Base-by-base conservation (phyloP, 2,329 filamentous ascomycete genomes). In the Aureobasidium sp. region DNA sequence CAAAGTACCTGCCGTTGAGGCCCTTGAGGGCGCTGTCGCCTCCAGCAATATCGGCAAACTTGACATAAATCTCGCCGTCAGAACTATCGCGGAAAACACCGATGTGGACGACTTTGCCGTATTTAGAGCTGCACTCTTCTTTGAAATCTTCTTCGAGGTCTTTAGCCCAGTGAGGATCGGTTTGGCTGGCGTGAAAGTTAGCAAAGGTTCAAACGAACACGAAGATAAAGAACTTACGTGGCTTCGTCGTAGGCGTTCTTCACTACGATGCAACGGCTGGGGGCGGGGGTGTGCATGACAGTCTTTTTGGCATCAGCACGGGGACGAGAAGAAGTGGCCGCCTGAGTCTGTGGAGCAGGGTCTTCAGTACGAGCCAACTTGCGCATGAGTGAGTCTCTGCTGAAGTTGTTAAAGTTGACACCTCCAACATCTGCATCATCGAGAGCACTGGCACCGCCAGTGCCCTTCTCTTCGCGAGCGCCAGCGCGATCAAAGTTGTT, bases 341-440 rank as follows among this genome's bases (percentile, higher is more conserved):
- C 63, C 66, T 69, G 35, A 66, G 65, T 60, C 72, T 90, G 90
- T 89, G 85, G 67, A 64, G 81, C 77, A 66, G 85, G 81, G 72
- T 97, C 91, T 77, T 97, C 92, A 78, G 89, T 93, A 81, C 94
- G 87, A 73, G 94, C 92, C 76, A 99, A 89, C 79, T 97, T 96
- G 75, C 90, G 86, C 94, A 99, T 99, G 77, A 99, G 86, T 72
- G 92, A 90, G 79, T 97, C 91, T 78, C 94, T 90, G 81, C 90
- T 96, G 80, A 95, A 96, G 76, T 96, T 96, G 83, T 91, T 96
- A 87, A 97, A 97, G 78, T 97, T 97, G 76, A 99, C 93, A 71
- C 94, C 94, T 55, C 89, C 90, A 72, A 99, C 94, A 74, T 99
- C 94, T 64, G 92, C 95, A 73, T 99, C 94, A 76, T 99, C 94